phyloP scores from a whole-genome alignment of 164 flowering plant species.

The Amborella trichopoda region DNA sequence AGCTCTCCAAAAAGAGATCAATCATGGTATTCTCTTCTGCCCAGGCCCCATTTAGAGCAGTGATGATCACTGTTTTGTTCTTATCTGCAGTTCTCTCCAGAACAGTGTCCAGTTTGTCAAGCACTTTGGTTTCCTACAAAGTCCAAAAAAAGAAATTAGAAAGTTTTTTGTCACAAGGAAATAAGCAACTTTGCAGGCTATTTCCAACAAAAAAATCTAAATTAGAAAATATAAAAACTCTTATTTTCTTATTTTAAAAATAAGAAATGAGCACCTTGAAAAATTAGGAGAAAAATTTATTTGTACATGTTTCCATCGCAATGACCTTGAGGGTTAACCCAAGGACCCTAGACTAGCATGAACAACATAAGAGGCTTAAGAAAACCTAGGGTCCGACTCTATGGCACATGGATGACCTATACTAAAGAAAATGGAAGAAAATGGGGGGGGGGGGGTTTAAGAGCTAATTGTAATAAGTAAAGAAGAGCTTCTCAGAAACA shows the following conservation, averaged over 20 bases:
- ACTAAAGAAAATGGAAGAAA: no score
- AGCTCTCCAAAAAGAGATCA: conserved; percentile 36
- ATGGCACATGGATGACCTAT: no score
- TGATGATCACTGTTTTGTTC: conserved; percentile 24
- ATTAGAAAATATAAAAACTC: neutral
- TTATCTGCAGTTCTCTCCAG: conserved; percentile 16
- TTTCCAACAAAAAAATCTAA: neutral
- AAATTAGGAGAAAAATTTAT: neutral
- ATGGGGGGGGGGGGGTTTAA: no score
- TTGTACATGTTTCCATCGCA: no score
- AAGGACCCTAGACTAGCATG: no score
- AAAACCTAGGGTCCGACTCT: no score
- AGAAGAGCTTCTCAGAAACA: no score
- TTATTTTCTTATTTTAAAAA: neutral
- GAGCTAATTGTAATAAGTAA: no score
- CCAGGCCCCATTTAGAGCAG: conserved; percentile 25
- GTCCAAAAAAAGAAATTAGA: neutral
- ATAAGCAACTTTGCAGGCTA: no score
- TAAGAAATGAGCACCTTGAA: neutral
- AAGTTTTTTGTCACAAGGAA: neutral
- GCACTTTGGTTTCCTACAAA: neutral
- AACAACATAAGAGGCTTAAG: no score
- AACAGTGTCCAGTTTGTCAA: conserved; percentile 9
- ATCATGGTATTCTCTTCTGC: conserved; percentile 21
- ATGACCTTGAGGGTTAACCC: no score